Evolutionary conservation across 1,284 basidiomycete species (phyloP).

Genomic region (Xerocomus nothofagi): DNA sequence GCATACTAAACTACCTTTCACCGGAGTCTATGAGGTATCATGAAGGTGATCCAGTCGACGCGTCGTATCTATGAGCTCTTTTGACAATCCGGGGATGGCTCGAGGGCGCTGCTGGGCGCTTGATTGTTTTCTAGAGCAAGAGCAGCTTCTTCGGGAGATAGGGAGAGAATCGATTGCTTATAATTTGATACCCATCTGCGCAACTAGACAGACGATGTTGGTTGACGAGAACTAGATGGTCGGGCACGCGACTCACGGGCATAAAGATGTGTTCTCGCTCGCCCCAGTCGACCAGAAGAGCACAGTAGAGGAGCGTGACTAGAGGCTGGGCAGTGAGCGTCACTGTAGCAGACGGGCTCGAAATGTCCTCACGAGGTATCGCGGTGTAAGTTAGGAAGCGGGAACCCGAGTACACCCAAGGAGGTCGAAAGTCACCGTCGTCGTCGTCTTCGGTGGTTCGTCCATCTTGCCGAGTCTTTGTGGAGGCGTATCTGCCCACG

Average conservation of each 20-base stretch:
- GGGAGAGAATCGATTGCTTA: conserved; percentile 45
- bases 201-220: conserved; percentile 32
- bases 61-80: conserved; percentile 3
- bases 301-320: conserved; percentile 55
- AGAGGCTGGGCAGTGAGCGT: conserved; percentile 6
- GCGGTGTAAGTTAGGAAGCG: conserved; percentile 46
- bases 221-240: neutral
- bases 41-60: neutral
- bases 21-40: no score
- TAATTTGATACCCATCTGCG: conserved; percentile 47
- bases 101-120: neutral
- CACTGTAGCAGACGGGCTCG: neutral
- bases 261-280: conserved; percentile 69
- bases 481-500: conserved; percentile 19
- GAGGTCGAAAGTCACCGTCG: conserved; percentile 48
- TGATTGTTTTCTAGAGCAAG: conserved; percentile 21
- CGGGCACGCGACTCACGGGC: conserved; percentile 46
- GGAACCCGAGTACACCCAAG: conserved; percentile 54
- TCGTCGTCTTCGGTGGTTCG: conserved; percentile 19
- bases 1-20: no score
- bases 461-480: conserved; percentile 9
- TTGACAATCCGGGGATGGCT: neutral
- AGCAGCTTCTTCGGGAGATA: conserved; percentile 49
- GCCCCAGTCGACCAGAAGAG: conserved; percentile 68
- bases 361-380: conserved; percentile 47